Conservation (phyloP, 2,329 filamentous ascomycete species). For the Botrytis galanthina region DNA sequence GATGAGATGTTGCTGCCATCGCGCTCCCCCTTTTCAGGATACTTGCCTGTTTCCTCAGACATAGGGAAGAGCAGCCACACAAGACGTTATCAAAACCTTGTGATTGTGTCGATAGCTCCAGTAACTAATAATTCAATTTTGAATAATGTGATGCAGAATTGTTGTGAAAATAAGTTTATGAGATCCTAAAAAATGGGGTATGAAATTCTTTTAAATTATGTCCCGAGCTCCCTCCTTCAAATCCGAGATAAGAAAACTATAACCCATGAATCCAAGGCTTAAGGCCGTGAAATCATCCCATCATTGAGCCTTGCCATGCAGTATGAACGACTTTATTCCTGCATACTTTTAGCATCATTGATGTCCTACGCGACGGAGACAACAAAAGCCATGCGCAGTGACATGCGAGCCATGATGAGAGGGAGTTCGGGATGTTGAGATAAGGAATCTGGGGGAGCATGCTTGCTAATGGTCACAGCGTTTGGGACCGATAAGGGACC, state of each 20-base stretch:
- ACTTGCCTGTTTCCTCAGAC: not conserved
- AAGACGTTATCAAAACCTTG: not conserved
- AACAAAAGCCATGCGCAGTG: not conserved
- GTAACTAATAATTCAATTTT: not conserved
- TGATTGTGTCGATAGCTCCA: not conserved
- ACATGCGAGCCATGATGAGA: not conserved
- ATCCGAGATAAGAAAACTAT: slow-evolving; percentile 6
- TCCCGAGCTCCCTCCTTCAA: not conserved
- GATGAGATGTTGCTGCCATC: not conserved
- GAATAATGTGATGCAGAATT: not conserved
- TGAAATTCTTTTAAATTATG: slow-evolving; percentile 10
- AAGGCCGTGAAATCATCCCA: not conserved
- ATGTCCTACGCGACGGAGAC: not conserved
- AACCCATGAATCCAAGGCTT: not conserved
- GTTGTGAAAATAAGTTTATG: not conserved
- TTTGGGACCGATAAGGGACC: not conserved
- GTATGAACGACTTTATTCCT: not conserved
- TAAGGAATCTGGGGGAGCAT: slow-evolving; percentile 17
- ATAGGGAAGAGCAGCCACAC: not conserved
- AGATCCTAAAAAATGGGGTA: not conserved
- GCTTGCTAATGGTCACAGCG: slow-evolving; percentile 8
- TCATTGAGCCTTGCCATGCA: not conserved
- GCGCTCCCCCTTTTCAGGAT: not conserved
- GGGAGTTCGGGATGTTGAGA: slow-evolving; percentile 7
- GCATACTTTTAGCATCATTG: not conserved